Conservation (phyloP, 805 yeast species). For the Wickerhamomyces silvicola region DNA sequence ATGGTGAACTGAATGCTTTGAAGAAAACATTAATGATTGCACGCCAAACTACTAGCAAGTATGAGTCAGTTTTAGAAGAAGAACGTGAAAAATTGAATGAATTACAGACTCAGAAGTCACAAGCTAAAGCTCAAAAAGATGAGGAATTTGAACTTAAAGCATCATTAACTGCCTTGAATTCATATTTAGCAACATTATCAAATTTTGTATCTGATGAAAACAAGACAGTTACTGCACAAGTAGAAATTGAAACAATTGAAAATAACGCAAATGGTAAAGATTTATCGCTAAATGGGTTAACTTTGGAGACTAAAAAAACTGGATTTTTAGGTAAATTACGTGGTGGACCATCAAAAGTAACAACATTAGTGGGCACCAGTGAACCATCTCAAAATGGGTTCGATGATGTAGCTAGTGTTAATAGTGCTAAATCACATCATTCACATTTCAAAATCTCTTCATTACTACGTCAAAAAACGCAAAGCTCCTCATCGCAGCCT, state of each 20-base stretch:
- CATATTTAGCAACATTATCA: constrained; percentile 47
- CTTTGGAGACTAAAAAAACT: constrained; percentile 46
- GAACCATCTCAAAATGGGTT: constrained; percentile 11
- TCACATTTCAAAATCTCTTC: constrained; percentile 16
- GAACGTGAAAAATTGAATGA: constrained; percentile 26
- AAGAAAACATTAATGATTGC: constrained; percentile 43
- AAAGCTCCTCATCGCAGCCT: constrained; percentile 5
- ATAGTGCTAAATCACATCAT: constrained; percentile 16
- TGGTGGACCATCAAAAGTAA: constrained; percentile 10
- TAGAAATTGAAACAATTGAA: constrained; percentile 85
- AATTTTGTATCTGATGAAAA: constrained; percentile 71
- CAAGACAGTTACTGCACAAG: constrained; percentile 67
- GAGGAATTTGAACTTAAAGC: constrained; percentile 38
- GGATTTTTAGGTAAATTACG: constrained; percentile 43
- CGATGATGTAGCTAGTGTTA: constrained; percentile 16
- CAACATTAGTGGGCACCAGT: constrained; percentile 11
- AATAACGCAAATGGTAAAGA: constrained; percentile 75
- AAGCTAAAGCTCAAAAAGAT: constrained; percentile 34
- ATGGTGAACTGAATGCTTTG: constrained; percentile 48
- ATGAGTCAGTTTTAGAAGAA: constrained; percentile 24
- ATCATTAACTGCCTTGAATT: constrained; percentile 37
- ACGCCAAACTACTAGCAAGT: constrained; percentile 23
- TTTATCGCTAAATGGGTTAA: constrained; percentile 48
- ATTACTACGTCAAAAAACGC: constrained; percentile 12
- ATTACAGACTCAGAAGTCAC: constrained; percentile 25